Percentiles rank a stretch among this genome's conserved stretches.
phyloP scores from a whole-genome alignment of 139 green algal genomes.

The Ettlia oleoabundans region DNA sequence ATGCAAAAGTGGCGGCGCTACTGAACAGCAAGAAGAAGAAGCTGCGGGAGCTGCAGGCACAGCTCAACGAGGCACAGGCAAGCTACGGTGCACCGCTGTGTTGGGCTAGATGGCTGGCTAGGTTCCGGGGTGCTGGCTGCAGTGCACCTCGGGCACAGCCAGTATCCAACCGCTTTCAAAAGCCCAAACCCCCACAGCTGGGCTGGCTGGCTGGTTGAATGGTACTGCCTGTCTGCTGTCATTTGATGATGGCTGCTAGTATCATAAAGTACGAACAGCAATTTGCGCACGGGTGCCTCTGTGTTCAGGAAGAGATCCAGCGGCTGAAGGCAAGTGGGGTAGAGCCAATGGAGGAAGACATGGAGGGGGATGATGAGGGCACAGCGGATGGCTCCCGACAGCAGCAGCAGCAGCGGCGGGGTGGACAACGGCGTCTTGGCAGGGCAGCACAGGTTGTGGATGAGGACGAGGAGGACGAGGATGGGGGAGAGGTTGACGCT shows the following conservation, averaged over 20 bases:
- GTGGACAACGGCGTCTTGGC: not conserved
- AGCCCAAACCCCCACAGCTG: no score
- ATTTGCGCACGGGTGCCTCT: no score
- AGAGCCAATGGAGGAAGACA: slow-evolving; percentile 13
- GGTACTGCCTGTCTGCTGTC: no score
- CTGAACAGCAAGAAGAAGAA: slow-evolving; percentile 36
- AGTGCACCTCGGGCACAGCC: no score
- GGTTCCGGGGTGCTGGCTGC: no score
- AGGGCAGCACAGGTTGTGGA: not conserved
- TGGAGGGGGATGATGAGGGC: slow-evolving; percentile 1
- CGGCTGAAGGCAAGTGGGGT: slow-evolving; percentile 1
- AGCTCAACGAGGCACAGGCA: slow-evolving; percentile 17
- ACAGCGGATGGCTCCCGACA: not conserved
- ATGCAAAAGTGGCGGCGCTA: slow-evolving; percentile 27
- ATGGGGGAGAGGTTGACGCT: not conserved
- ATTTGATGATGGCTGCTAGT: no score
- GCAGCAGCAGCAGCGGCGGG: not conserved
- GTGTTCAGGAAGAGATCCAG: slow-evolving; percentile 6
- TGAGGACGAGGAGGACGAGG: not conserved
- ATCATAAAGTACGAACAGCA: no score
- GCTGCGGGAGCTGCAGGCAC: slow-evolving; percentile 29
- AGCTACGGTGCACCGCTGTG: no score
- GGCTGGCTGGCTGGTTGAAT: no score
- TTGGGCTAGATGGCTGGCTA: no score
- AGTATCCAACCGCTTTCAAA: no score